Base-by-base conservation (phyloP, 2,329 filamentous ascomycete species). In the Colletotrichum truncatum region DNA sequence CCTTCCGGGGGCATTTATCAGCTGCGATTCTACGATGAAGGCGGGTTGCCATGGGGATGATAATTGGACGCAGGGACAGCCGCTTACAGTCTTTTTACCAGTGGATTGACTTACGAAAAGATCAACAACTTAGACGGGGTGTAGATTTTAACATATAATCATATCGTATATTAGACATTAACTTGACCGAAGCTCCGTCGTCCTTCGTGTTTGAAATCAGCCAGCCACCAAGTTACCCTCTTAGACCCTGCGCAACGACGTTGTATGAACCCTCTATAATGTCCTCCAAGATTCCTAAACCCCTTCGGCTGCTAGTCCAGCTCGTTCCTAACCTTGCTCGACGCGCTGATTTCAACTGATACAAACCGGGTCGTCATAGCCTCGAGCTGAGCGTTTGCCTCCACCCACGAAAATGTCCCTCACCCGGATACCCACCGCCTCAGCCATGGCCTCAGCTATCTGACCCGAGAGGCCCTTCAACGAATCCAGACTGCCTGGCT, bases 261-360 rank as follows among this genome's bases (percentile, higher is more conserved):
- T 36, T 8, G 16, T 75, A 75, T n/a, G 74, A 77, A 1, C 75
- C 74, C 1, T 57, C 54, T 69, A 11, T 56, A 11, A 57, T 36
- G 6, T 82, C 80, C 36, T 77, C 75, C 39, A 82, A 30, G 38
- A 81, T 69, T 1, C 74, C 73, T 34, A 70, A 63, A 48, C 71
- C n/a, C 75, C 38, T 69, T 70, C 1, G 77, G 72, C 63, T 73
- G 55, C 80, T 80, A 83, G 5, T 76, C 79, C 54, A 83, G 67
- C 70, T 76, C 72, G 43, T 69, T 70, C 60, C 60, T 73, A 4
- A 79, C 80, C 72, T 81, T 82, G 18, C 71, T 74, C 3, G 75
- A 76, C 5, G 74, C 74, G 5, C 75, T 72, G 64, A 77, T 79
- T 64, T 76, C 72, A 4, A 68, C 51, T 2, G 64, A 70, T 38